Base-by-base conservation (phyloP, 371 early-diverging fungal species). In the Zancudomyces culisetae region DNA sequence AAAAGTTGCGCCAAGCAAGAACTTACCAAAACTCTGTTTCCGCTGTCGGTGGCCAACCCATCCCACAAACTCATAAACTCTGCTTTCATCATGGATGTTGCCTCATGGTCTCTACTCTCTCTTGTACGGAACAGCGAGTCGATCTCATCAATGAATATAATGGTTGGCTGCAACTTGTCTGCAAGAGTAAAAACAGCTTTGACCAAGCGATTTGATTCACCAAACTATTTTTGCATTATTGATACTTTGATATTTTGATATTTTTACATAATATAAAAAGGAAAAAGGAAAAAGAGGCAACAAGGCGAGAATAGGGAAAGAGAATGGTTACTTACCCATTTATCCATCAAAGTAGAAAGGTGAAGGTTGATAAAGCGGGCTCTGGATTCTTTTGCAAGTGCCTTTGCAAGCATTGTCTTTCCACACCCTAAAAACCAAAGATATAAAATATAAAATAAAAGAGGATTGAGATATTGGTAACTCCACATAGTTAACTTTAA, bases 21-120 rank as follows among this genome's bases (percentile, higher is more conserved):
- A 35, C 35, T 15, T 48, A 79, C 83, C 50, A 92, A 71, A 49
- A 93, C 81, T 22, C 85, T 78, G 24, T 70, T 70, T 50, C 76
- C 76, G 49, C 81, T 81, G 19, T 78, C 79, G 0, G 92, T 81
- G 0, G 83, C 78, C 50, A 97, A 68, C 3, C 98, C 98, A 66
- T 97, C 98, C 98, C 98, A 97, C 57, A 92, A 70, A 59, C 74
- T 85, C 93, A 97, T 93, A 59, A 95, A 94, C 72, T 95, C 95
- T 4, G 96, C 91, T 74, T 95, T 97, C 93, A 97, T 95, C 79
- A 90, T 92, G 46, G 79, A 75, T 24, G 87, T 90, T 20, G 89
- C 88, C 69, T 95, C 96, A 61, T 95, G 94, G 66, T 97, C 98
- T 21, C 71, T 76, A 47, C 80, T 79, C 54, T 84, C 70, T 41